phyloP scores from a whole-genome alignment of 257 asterid genomes.

The Solanum neorickii region DNA sequence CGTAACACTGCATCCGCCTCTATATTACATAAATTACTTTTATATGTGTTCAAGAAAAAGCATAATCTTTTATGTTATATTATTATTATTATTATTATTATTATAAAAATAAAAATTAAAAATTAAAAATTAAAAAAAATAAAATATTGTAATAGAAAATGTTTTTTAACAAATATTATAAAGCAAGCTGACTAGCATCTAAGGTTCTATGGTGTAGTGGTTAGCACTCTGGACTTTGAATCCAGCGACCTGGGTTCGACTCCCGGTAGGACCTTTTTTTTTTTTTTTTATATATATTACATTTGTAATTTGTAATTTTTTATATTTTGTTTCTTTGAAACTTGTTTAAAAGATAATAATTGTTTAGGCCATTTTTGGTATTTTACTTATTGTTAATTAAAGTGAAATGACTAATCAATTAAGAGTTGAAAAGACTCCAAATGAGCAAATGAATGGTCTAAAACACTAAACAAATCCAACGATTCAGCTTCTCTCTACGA shows the following conservation, averaged over 20 bases:
- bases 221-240: slow-evolving; percentile 99
- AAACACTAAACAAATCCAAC: not conserved
- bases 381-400: not conserved
- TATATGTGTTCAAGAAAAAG: too few species aligned
- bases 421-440: not conserved
- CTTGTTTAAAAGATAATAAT: not conserved
- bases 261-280: slow-evolving; percentile 83
- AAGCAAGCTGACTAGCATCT: too few species aligned
- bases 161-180: too few species aligned
- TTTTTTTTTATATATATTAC: too few species aligned
- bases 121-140: too few species aligned
- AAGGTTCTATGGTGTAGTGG: slow-evolving; percentile 66
- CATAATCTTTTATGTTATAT: too few species aligned
- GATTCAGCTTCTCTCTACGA: too few species aligned
- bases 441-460: not conserved
- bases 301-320: too few species aligned
- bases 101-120: too few species aligned
- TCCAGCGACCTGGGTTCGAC: slow-evolving; percentile 99
- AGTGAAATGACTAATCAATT: not conserved
- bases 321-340: not conserved
- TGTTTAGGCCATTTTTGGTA: not conserved
- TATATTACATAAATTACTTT: not conserved
- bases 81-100: not conserved
- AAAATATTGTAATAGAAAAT: too few species aligned
- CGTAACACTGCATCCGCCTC: too few species aligned